These are phyloP conservation scores for Cicer arietinum DNA, from an alignment of 306 rosid species.

Conservation along the genomic window DNA sequence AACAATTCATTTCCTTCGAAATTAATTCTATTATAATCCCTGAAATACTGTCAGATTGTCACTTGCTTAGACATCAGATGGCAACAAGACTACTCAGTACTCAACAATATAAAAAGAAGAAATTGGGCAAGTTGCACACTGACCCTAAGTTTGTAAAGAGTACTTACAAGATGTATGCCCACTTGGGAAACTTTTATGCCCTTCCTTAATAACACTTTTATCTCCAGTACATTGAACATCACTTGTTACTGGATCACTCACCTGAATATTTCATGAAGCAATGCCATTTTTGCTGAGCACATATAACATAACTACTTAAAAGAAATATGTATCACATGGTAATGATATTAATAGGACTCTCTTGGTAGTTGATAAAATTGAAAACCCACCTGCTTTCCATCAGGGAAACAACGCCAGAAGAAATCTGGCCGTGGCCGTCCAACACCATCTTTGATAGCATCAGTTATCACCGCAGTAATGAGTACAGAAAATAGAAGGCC, in stretches of 20 bases:
- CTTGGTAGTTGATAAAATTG: constrained; percentile 10
- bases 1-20: constrained; percentile 1
- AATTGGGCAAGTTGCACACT: constrained; percentile 14
- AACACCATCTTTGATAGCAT: constrained; percentile 90
- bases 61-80: not conserved
- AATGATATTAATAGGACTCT: constrained; percentile 26
- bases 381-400: constrained; percentile 78
- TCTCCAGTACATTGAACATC: constrained; percentile 74
- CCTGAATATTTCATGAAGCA: constrained; percentile 59
- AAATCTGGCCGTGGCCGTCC: constrained; percentile 97
- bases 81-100: constrained; percentile 18
- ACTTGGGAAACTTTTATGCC: constrained; percentile 96
- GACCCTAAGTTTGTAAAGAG: constrained; percentile 37
- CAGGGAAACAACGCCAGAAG: constrained; percentile 97
- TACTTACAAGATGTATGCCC: constrained; percentile 95
- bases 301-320: constrained; percentile 1
- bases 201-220: constrained; percentile 77
- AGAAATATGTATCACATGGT: constrained; percentile 31
- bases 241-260: constrained; percentile 59
- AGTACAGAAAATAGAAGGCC: constrained; percentile 87
- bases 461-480: constrained; percentile 83
- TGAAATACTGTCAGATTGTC: constrained; percentile 26
- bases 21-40: constrained; percentile 26
- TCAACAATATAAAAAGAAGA: constrained; percentile 1
- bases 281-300: constrained; percentile 35